Conservation (phyloP, 1,139 yeast species). For the Diutina ranongensis region DNA sequence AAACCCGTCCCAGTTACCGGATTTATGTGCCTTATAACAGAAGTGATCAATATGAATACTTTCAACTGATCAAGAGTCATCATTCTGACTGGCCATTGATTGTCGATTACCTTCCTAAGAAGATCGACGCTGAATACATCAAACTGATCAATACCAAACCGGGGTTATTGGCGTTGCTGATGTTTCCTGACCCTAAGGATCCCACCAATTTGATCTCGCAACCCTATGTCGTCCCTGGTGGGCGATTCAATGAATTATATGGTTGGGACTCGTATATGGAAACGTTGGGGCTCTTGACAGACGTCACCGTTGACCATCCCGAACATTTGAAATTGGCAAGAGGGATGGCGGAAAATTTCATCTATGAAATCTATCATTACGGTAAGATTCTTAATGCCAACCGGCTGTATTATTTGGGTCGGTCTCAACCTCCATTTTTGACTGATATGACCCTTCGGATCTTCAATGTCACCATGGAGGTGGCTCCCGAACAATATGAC, state of each 20-base stretch:
- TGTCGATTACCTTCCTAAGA: slow-evolving; percentile 59
- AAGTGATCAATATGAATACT: slow-evolving; percentile 65
- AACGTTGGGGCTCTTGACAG: slow-evolving; percentile 67
- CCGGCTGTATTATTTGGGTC: slow-evolving; percentile 78
- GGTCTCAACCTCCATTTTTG: slow-evolving; percentile 97
- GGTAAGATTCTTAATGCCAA: slow-evolving; percentile 93
- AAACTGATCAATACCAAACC: slow-evolving; percentile 73
- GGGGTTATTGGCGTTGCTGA: slow-evolving; percentile 76
- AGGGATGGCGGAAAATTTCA: slow-evolving; percentile 89
- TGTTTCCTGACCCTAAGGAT: slow-evolving; percentile 39
- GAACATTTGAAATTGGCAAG: slow-evolving; percentile 46
- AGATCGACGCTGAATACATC: slow-evolving; percentile 59
- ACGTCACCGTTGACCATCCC: slow-evolving; percentile 39
- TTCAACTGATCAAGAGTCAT: slow-evolving; percentile 36
- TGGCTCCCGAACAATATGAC: slow-evolving; percentile 20
- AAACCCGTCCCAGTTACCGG: slow-evolving; percentile 43
- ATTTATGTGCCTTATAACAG: slow-evolving; percentile 68
- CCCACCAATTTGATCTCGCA: slow-evolving; percentile 47
- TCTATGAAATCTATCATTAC: slow-evolving; percentile 81
- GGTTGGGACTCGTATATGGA: slow-evolving; percentile 99
- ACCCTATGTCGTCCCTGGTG: slow-evolving; percentile 96
- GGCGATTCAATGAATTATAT: slow-evolving; percentile 88
- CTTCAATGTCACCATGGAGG: slow-evolving; percentile 44
- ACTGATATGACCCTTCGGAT: slow-evolving; percentile 84
- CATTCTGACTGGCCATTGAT: slow-evolving; percentile 55